phyloP scores from a whole-genome alignment of 2,329 filamentous ascomycete species.

The Didymella arachidicola region DNA sequence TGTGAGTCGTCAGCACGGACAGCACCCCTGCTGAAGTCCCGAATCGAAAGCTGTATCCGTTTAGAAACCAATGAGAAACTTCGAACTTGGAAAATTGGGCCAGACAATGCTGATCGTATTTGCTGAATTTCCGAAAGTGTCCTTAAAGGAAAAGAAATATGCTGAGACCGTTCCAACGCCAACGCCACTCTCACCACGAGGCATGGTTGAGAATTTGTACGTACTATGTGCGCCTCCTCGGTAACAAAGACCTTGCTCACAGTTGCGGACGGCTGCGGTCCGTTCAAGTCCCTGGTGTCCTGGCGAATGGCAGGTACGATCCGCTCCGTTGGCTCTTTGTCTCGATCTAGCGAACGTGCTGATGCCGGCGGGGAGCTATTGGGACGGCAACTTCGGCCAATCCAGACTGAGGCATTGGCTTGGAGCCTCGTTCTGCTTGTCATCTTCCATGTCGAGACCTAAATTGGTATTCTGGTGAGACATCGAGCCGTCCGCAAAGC shows the following conservation, averaged over 20 bases:
- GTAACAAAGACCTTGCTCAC: constrained; percentile 36
- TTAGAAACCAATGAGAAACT: constrained; percentile 42
- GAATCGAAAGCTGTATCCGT: constrained; percentile 41
- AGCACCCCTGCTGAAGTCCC: constrained; percentile 46
- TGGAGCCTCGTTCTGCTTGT: constrained; percentile 41
- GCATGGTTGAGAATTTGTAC: constrained; percentile 29
- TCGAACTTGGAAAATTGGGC: constrained; percentile 38
- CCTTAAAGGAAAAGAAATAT: constrained; percentile 43
- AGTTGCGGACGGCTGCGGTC: constrained; percentile 41
- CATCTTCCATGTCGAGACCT: constrained; percentile 40
- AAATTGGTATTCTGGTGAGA: constrained; percentile 43
- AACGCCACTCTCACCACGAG: constrained; percentile 34
- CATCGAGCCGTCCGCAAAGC: constrained; percentile 42
- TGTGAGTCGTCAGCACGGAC: constrained; percentile 43
- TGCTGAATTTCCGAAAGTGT: constrained; percentile 48
- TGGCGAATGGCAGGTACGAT: constrained; percentile 46
- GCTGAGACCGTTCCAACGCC: constrained; percentile 43
- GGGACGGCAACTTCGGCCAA: constrained; percentile 43
- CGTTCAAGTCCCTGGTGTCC: constrained; percentile 35
- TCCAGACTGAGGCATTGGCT: constrained; percentile 40
- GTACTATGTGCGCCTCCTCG: constrained; percentile 31
- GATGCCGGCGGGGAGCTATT: constrained; percentile 45
- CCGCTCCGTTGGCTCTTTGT: constrained; percentile 44
- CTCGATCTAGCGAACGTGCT: constrained; percentile 43
- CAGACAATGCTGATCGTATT: constrained; percentile 50